A percentile compares a stretch with the other conserved stretches of the same genome.
These are phyloP conservation scores for Aspergillus hancockii DNA, from an alignment of 495 filamentous ascomycete species.

Conservation along the genomic window DNA sequence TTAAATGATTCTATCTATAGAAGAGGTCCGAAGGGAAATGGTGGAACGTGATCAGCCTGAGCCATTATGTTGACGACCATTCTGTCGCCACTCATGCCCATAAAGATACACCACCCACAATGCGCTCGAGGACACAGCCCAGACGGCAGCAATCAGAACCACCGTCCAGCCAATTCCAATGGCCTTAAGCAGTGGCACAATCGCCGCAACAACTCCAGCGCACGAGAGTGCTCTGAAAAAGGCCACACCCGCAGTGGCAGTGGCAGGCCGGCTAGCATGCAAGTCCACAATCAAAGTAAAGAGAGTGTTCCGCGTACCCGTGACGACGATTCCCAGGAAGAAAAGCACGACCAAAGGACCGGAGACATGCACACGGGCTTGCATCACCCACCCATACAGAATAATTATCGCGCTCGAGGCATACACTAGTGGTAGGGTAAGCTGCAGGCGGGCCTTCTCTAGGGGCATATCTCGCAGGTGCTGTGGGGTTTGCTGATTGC, in stretches of 20 bases:
- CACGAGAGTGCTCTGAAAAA: neutral
- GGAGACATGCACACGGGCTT: slow-evolving; percentile 14
- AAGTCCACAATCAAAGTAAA: slow-evolving; percentile 4
- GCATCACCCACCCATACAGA: slow-evolving; percentile 43
- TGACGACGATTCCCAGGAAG: slow-evolving; percentile 10
- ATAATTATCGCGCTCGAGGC: slow-evolving; percentile 25
- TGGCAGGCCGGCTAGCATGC: neutral
- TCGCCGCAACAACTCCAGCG: neutral
- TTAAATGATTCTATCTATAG: no score
- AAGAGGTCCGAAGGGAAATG: no score
- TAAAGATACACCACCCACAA: slow-evolving; percentile 6
- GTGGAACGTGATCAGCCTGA: no score
- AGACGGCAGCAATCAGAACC: slow-evolving; percentile 2
- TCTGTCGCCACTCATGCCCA: neutral
- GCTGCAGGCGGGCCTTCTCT: slow-evolving; percentile 39
- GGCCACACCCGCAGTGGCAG: neutral
- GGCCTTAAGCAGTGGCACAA: neutral
- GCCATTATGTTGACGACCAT: no score
- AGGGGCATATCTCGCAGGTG: slow-evolving; percentile 25
- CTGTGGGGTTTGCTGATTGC: slow-evolving; percentile 31
- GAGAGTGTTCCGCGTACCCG: slow-evolving; percentile 3
- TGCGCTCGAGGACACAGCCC: neutral
- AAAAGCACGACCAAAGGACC: slow-evolving; percentile 14
- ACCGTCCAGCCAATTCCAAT: slow-evolving; percentile 10
- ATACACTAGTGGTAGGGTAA: slow-evolving; percentile 31